A percentile compares a stretch with the other conserved stretches of the same genome.
Evolutionary conservation across 2,329 filamentous ascomycete genomes (phyloP).

Genomic region (Coniochaeta prunicola): DNA sequence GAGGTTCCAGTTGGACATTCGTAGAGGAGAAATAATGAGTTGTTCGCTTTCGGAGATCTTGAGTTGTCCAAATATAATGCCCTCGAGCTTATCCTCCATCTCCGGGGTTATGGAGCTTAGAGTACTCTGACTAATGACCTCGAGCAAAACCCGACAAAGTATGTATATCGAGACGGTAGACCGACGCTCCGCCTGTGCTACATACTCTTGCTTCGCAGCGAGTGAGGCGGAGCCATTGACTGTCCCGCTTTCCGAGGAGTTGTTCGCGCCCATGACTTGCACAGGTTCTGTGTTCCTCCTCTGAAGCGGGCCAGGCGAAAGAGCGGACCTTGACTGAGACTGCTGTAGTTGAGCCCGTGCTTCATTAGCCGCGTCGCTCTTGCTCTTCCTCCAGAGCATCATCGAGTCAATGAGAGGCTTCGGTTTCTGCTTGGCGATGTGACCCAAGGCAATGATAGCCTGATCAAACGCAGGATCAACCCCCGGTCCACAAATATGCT

Average conservation of each 20-base stretch:
- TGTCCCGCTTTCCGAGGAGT: constrained; percentile 19
- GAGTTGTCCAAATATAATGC: constrained; percentile 93
- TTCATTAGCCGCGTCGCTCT: constrained; percentile 79
- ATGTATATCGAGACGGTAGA: constrained; percentile 96
- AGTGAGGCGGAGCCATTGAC: constrained; percentile 30
- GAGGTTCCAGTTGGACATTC: constrained; percentile 91
- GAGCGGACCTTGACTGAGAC: constrained; percentile 25
- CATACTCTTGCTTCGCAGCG: constrained; percentile 58
- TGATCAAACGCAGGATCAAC: constrained; percentile 89
- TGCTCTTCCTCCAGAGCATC: constrained; percentile 96
- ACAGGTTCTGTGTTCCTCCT: constrained; percentile 70
- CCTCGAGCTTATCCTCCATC: constrained; percentile 90
- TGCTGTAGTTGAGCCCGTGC: constrained; percentile 54
- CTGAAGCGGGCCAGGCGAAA: constrained; percentile 41
- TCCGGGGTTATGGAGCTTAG: constrained; percentile 76
- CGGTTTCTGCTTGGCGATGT: constrained; percentile 89
- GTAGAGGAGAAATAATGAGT: constrained; percentile 67
- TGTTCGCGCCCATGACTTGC: constrained; percentile 31
- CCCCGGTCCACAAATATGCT: constrained; percentile 83
- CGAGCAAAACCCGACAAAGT: constrained; percentile 84
- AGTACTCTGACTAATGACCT: constrained; percentile 87
- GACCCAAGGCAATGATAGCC: constrained; percentile 83
- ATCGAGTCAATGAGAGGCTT: constrained; percentile 94
- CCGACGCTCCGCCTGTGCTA: constrained; percentile 75
- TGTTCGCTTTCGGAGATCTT: constrained; percentile 83